phyloP scores from a whole-genome alignment of 139 green algal genomes.

The Marvania coccoides region DNA sequence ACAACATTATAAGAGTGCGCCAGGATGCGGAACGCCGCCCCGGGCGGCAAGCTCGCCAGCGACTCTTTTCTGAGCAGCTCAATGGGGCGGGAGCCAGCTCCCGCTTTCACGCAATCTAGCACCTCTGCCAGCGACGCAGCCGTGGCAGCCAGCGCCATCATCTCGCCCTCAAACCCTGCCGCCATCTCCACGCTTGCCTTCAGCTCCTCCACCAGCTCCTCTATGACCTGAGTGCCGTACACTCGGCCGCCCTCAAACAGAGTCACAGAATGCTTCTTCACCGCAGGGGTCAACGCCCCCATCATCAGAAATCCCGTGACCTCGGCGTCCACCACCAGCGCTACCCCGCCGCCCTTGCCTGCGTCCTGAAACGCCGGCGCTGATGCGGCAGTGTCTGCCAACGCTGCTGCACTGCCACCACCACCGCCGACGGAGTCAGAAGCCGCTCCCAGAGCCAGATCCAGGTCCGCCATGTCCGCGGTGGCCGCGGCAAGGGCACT shows the following conservation, averaged over 20 bases:
- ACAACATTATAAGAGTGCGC: conserved; percentile 62
- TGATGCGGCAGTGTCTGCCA: background rate
- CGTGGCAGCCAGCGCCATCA: conserved; percentile 45
- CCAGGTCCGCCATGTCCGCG: too few relatives aligned
- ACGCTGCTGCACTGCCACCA: background rate
- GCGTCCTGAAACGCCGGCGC: too few relatives aligned
- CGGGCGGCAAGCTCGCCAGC: conserved; percentile 53
- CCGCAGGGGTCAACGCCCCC: conserved; percentile 56
- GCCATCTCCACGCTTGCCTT: conserved; percentile 32
- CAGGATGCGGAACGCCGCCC: conserved; percentile 52
- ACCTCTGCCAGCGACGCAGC: conserved; percentile 37
- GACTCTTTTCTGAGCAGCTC: conserved; percentile 82
- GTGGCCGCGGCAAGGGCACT: too few relatives aligned
- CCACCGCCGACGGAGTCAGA: background rate
- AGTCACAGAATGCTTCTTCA: conserved; percentile 40
- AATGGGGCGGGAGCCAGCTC: conserved; percentile 33
- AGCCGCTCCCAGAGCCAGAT: too few relatives aligned
- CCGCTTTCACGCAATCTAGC: conserved; percentile 31
- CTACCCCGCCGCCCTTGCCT: conserved; percentile 33
- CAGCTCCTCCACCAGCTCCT: conserved; percentile 57
- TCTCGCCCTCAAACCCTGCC: conserved; percentile 69
- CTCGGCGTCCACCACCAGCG: conserved; percentile 85
- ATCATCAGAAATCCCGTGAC: conserved; percentile 88
- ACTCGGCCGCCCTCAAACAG: conserved; percentile 82
- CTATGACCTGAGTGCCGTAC: conserved; percentile 57